Evolutionary conservation across 2,329 filamentous ascomycete species (phyloP), one percentile per base, ranked within the genome.

Genomic region (Westerdykella ornata): DNA sequence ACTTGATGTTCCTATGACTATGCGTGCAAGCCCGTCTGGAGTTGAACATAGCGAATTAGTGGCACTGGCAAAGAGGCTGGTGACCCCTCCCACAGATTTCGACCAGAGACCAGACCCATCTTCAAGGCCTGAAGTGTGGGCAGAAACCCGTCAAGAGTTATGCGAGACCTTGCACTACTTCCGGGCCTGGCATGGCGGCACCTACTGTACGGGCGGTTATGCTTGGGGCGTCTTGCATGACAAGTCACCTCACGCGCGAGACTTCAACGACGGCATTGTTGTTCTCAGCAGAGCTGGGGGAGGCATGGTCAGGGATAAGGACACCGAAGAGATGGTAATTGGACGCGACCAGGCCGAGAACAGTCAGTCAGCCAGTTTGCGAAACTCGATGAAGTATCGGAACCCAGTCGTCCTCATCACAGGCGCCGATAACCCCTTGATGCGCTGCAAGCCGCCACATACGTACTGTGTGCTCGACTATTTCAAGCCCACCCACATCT

Each of bases 401-500:
- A 64, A 72, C n/a, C 72, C 80, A 0, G 60, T 87, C 1, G 74
- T 74, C 29, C 50, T 69, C 20, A 63, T 65, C 20, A 60, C 62
- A 73, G 80, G 82, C 1, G 59, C 72, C 13, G 60, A 72, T 39
- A 77, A 80, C 46, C 56, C 59, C 3, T 57, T 71, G 16, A 68
- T 74, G 14, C 68, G 71, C 0, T 72, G 70, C 1, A 65, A 69
- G 18, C 66, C 81, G 6, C 74, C 76, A 0, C 71, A 81, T 43
- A 66, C 72, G 1, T 88, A 81, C 52, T 80, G 75, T 41, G 78
- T 87, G 0, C 68, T 88, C 32, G 82, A 72, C n/a, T 80, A 73
- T 59, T 88, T 85, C 57, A 77, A 80, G 37, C 68, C 85, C 11
- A 84, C 81, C 0, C 69, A 82, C 37, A 69, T 87, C 0, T 89